Conservation (phyloP, 305 asterid species). For the Ilex paraguariensis region DNA sequence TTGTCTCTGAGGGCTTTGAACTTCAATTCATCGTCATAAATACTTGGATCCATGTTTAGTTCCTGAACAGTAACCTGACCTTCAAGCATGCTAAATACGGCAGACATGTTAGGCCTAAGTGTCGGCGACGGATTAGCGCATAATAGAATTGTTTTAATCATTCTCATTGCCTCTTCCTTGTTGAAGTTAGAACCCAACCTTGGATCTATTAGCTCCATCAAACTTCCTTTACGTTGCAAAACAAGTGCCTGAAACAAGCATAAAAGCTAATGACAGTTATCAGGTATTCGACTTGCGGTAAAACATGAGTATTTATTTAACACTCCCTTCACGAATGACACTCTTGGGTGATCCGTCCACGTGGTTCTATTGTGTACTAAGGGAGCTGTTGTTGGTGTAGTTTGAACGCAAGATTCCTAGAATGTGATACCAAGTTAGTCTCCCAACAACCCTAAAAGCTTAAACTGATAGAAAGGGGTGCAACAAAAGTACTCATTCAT, state of each 20-base stretch:
- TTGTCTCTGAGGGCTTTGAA: conserved; percentile 40
- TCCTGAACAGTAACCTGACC: conserved; percentile 35
- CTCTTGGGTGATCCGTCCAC: no score
- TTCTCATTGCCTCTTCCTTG: conserved; percentile 30
- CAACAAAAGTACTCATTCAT: no score
- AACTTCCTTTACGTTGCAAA: conserved; percentile 32
- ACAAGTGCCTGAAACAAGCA: conserved; percentile 37
- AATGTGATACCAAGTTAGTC: no score
- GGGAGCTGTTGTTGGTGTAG: no score
- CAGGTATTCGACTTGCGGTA: no score
- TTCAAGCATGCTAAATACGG: conserved; percentile 47
- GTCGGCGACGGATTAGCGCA: conserved; percentile 59
- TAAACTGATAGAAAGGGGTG: no score
- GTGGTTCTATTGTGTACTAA: no score
- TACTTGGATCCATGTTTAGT: conserved; percentile 31
- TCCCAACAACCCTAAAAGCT: no score
- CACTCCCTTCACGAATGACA: no score
- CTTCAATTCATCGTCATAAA: conserved; percentile 31
- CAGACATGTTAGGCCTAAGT: conserved; percentile 55
- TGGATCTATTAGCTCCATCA: conserved; percentile 48
- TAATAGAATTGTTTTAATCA: conserved; percentile 37
- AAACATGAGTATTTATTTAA: no score
- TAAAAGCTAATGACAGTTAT: background rate
- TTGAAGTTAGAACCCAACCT: conserved; percentile 28
- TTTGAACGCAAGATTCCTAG: no score